A percentile compares a stretch with the other conserved stretches of the same genome.
These are phyloP conservation scores for Erodium moschatum DNA, from an alignment of 441 rosid genomes.

Conservation along the genomic window DNA sequence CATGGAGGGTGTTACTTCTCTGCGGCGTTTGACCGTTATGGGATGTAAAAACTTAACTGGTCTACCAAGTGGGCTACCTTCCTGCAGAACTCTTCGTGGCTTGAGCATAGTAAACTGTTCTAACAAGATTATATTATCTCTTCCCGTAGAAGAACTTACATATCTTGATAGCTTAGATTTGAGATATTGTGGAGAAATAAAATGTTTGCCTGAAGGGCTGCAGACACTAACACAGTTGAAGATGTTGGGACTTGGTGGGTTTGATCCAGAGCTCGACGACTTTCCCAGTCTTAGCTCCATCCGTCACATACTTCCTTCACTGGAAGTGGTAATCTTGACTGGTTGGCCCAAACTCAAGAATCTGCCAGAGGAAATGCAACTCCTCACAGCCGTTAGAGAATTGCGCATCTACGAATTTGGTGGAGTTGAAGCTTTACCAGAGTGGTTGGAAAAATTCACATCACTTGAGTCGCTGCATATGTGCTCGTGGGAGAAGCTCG, in stretches of 20 bases:
- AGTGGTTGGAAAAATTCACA: slow-evolving; percentile 22
- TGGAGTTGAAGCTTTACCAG: slow-evolving; percentile 23
- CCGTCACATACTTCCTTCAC: slow-evolving; percentile 9
- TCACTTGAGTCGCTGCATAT: slow-evolving; percentile 19
- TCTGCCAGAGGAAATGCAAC: slow-evolving; percentile 26
- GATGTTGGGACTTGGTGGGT: slow-evolving; percentile 15
- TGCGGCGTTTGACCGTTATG: neutral
- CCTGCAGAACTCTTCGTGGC: slow-evolving; percentile 11
- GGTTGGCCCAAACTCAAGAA: slow-evolving; percentile 19
- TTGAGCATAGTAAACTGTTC: slow-evolving; percentile 3
- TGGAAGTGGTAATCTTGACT: slow-evolving; percentile 1
- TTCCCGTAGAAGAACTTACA: neutral
- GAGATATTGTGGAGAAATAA: neutral
- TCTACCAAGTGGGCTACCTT: slow-evolving; percentile 12
- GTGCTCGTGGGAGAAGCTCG: neutral
- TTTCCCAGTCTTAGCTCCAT: slow-evolving; percentile 20
- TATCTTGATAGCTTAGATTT: neutral
- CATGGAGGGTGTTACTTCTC: neutral
- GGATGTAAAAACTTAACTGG: neutral
- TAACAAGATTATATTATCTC: slow-evolving; percentile 12
- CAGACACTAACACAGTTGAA: slow-evolving; percentile 17
- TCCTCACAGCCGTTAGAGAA: slow-evolving; percentile 15
- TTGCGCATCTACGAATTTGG: neutral
- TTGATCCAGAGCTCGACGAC: slow-evolving; percentile 13
- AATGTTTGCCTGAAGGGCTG: neutral